A percentile compares a stretch with the other conserved stretches of the same genome.
These are phyloP conservation scores for Blastomyces emzantsi DNA, from an alignment of 2,329 filamentous ascomycete genomes.

Conservation along the genomic window DNA sequence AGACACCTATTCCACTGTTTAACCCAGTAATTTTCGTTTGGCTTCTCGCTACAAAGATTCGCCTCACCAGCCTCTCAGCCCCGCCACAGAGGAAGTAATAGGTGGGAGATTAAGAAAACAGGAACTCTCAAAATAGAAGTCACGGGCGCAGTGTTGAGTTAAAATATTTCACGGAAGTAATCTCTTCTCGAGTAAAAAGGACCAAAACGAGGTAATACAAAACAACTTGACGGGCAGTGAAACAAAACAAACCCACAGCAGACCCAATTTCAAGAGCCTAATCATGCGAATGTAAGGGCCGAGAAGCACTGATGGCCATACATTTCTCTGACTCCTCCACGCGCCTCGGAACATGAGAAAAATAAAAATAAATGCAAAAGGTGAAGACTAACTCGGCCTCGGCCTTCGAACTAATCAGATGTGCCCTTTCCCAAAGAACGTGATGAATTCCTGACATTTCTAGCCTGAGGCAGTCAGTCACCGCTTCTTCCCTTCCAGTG, in stretches of 20 bases:
- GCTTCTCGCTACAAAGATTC: not conserved
- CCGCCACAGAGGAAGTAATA: not conserved
- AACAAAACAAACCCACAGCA: not conserved
- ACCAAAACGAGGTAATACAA: not conserved
- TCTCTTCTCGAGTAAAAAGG: not conserved
- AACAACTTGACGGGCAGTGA: not conserved
- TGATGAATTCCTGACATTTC: not conserved
- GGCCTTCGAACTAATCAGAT: not conserved
- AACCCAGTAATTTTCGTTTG: not conserved
- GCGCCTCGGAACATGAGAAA: not conserved
- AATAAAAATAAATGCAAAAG: not conserved
- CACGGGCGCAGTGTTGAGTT: not conserved
- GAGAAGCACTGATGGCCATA: not conserved
- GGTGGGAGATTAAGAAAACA: not conserved
- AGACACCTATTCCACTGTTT: not conserved
- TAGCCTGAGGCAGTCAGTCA: conserved; percentile 5
- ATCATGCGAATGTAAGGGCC: not conserved
- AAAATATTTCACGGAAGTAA: not conserved
- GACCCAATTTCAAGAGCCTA: not conserved
- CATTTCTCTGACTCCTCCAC: not conserved
- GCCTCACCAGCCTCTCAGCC: not conserved
- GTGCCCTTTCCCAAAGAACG: not conserved
- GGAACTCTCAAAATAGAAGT: not conserved
- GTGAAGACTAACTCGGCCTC: not conserved
- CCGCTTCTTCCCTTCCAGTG: not conserved